phyloP scores from a whole-genome alignment of 176 grass and related monocot species.

The Eragrostis curvula region DNA sequence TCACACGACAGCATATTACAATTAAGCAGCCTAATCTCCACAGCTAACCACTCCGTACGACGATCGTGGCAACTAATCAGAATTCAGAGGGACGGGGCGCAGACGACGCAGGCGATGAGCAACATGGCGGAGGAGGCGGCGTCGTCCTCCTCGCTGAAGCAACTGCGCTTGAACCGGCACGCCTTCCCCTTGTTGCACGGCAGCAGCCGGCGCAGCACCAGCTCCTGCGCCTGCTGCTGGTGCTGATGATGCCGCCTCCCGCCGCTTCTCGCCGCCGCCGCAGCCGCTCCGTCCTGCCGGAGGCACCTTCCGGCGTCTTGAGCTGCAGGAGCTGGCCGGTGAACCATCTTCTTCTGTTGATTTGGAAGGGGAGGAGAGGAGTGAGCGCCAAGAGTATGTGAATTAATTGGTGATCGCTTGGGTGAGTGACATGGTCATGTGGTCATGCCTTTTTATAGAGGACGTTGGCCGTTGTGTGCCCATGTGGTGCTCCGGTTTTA shows the following conservation, averaged over 20 bases:
- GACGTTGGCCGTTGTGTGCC: background rate
- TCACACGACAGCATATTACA: background rate
- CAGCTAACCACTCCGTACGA: background rate
- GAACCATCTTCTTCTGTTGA: constrained; percentile 37
- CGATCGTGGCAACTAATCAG: background rate
- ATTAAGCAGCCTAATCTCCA: background rate
- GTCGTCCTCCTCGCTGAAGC: constrained; percentile 84
- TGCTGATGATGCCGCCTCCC: constrained; percentile 14
- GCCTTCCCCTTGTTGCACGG: constrained; percentile 75
- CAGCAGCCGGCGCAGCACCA: constrained; percentile 52
- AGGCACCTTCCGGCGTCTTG: background rate
- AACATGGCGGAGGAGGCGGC: constrained; percentile 76
- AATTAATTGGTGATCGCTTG: background rate
- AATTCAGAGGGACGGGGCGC: constrained; percentile 46
- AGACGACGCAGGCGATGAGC: constrained; percentile 80
- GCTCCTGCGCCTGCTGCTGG: constrained; percentile 7
- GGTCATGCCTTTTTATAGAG: constrained; percentile 35
- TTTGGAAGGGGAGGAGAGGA: background rate
- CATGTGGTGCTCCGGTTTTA: background rate
- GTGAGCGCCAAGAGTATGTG: background rate
- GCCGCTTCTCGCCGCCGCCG: background rate
- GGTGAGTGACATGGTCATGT: constrained; percentile 26
- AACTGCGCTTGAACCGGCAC: constrained; percentile 88
- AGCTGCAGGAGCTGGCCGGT: constrained; percentile 23
- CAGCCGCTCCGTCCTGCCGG: background rate